A percentile compares a stretch with the other conserved stretches of the same genome.
These are phyloP conservation scores for Alternaria viburni DNA, from an alignment of 2,329 filamentous ascomycete genomes.

Conservation along the genomic window DNA sequence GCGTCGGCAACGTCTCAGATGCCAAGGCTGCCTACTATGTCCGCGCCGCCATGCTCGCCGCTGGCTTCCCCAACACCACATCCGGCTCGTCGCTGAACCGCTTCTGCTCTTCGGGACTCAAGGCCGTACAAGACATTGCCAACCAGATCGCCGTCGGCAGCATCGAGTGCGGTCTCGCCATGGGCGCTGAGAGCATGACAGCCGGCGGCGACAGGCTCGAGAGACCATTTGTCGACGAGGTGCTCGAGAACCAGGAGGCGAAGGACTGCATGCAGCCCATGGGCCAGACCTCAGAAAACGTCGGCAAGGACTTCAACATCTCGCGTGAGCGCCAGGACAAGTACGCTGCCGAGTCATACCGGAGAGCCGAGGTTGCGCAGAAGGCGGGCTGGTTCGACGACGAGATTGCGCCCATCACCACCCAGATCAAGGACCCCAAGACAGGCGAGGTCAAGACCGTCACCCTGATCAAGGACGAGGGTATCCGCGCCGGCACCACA, in stretches of 20 bases:
- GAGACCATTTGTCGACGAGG: constrained; percentile 76
- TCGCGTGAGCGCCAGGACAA: constrained; percentile 79
- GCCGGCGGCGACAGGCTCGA: constrained; percentile 72
- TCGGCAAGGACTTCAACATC: constrained; percentile 88
- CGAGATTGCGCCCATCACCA: constrained; percentile 89
- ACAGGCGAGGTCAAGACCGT: constrained; percentile 78
- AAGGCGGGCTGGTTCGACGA: constrained; percentile 91
- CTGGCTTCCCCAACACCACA: constrained; percentile 91
- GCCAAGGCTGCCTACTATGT: constrained; percentile 87
- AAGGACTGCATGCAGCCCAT: constrained; percentile 91
- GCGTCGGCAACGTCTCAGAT: constrained; percentile 89
- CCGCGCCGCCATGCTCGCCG: constrained; percentile 85
- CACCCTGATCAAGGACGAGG: constrained; percentile 85
- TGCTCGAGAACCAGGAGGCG: constrained; percentile 77
- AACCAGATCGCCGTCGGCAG: constrained; percentile 79
- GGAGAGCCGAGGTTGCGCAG: constrained; percentile 85
- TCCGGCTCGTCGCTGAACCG: constrained; percentile 85
- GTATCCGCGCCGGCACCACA: constrained; percentile 88
- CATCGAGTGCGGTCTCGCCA: constrained; percentile 86
- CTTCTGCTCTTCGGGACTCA: constrained; percentile 96
- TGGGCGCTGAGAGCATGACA: constrained; percentile 91
- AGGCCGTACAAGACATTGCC: constrained; percentile 93
- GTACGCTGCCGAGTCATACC: constrained; percentile 87
- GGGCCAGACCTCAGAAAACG: constrained; percentile 98
- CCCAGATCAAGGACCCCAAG: constrained; percentile 82